These are phyloP conservation scores for Corylus avellana DNA, from an alignment of 306 rosid species.

Conservation along the genomic window DNA sequence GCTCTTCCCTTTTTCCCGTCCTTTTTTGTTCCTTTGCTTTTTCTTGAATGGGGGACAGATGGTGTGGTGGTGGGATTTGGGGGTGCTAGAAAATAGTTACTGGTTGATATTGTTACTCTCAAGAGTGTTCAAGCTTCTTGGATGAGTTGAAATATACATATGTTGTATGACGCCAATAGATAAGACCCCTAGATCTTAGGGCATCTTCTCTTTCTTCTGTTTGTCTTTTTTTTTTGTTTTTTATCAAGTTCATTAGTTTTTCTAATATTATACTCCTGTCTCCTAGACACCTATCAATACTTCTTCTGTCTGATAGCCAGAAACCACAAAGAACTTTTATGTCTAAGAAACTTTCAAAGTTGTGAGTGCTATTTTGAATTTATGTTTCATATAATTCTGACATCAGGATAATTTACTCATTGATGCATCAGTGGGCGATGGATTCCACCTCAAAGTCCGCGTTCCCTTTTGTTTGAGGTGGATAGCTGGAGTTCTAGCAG, in stretches of 20 bases:
- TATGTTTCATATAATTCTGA: constrained; percentile 73
- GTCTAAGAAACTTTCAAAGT: constrained; percentile 39
- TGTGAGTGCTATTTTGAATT: constrained; percentile 54
- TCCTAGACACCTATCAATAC: background rate
- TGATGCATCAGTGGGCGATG: constrained; percentile 98
- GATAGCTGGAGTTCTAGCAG: constrained; percentile 81
- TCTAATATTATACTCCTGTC: background rate
- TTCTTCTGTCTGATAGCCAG: constrained; percentile 10
- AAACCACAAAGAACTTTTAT: constrained; percentile 31
- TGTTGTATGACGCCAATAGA: background rate
- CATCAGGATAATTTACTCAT: constrained; percentile 83
- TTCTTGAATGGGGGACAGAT: no score
- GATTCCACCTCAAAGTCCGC: constrained; percentile 70
- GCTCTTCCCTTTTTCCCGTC: no score
- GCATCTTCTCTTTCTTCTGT: background rate
- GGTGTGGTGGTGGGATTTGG: no score
- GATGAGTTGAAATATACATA: background rate
- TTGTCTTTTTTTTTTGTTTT: background rate
- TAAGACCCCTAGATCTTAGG: background rate
- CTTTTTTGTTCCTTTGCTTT: no score
- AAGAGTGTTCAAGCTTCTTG: background rate
- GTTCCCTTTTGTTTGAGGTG: constrained; percentile 74
- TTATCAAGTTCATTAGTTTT: background rate
- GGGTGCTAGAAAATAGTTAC: no score
- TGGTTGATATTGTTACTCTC: background rate